Percentiles rank a stretch among this genome's conserved stretches.
phyloP scores from a whole-genome alignment of 169 alveolate species.

The Plasmodium inui region DNA sequence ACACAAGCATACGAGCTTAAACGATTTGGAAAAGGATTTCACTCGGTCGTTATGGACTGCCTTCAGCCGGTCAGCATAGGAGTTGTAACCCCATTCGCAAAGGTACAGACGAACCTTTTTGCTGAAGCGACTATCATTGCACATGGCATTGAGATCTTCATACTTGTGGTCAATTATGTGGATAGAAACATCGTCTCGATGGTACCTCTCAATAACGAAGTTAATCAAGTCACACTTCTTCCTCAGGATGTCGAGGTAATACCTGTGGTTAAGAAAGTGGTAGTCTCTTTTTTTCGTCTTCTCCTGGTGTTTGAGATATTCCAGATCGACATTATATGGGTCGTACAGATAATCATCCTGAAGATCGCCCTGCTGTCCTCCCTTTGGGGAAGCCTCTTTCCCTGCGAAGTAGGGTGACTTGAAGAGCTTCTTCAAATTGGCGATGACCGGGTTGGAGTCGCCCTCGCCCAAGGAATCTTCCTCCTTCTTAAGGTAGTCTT shows the following conservation, averaged over 20 bases:
- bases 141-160: slow-evolving; percentile 59
- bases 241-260: slow-evolving; percentile 25
- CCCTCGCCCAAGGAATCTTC: neutral
- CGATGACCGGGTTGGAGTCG: neutral
- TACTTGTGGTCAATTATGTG: slow-evolving; percentile 35
- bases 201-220: neutral
- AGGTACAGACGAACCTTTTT: slow-evolving; percentile 77
- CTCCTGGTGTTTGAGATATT: slow-evolving; percentile 18
- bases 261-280: neutral
- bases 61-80: slow-evolving; percentile 77
- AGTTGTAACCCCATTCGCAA: slow-evolving; percentile 85
- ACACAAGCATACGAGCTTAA: slow-evolving; percentile 29
- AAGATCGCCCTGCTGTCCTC: neutral
- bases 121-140: slow-evolving; percentile 1
- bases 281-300: slow-evolving; percentile 36
- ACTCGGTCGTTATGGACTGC: slow-evolving; percentile 79
- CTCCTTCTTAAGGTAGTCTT: neutral
- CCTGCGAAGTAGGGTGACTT: neutral
- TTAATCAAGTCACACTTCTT: slow-evolving; percentile 39
- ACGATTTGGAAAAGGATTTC: slow-evolving; percentile 33
- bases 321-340: slow-evolving; percentile 24
- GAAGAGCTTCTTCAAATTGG: neutral
- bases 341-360: slow-evolving; percentile 32
- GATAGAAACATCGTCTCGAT: neutral
- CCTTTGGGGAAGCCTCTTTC: neutral